phyloP scores from a whole-genome alignment of 257 asterid species.

The Fraxinus anomala region DNA sequence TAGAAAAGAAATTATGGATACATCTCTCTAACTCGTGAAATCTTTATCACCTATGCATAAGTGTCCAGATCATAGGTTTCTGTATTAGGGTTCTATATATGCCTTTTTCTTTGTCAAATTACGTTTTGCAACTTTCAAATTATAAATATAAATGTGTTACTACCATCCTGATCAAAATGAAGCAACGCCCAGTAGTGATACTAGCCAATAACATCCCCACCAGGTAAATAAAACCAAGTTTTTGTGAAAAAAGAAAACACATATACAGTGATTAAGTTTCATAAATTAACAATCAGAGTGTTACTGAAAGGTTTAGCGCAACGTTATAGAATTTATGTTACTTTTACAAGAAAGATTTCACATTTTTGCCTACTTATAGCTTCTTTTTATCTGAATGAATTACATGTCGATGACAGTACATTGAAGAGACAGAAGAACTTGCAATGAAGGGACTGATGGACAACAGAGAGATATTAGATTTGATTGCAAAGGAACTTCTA shows the following conservation, averaged over 20 bases:
- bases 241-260: slow-evolving; percentile 4
- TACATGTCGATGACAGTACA: slow-evolving; percentile 59
- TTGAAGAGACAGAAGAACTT: slow-evolving; percentile 90
- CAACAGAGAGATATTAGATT: slow-evolving; percentile 75
- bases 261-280: not conserved
- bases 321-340: slow-evolving; percentile 1
- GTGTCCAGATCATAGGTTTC: not conserved
- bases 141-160: not conserved
- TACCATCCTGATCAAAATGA: slow-evolving; percentile 3
- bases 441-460: slow-evolving; percentile 87
- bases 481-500: slow-evolving; percentile 65
- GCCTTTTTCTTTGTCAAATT: not conserved
- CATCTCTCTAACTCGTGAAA: not conserved
- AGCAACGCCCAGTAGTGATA: not conserved
- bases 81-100: slow-evolving; percentile 9
- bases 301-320: not conserved
- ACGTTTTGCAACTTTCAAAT: not conserved
- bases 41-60: not conserved
- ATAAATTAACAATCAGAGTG: slow-evolving; percentile 6
- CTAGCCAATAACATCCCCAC: not conserved
- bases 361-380: slow-evolving; percentile 13
- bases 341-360: slow-evolving; percentile 9
- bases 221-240: not conserved
- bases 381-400: slow-evolving; percentile 15
- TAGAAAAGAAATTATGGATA: not conserved